Conservation (phyloP, 2,329 filamentous ascomycete genomes). For the Xylaria sp. region DNA sequence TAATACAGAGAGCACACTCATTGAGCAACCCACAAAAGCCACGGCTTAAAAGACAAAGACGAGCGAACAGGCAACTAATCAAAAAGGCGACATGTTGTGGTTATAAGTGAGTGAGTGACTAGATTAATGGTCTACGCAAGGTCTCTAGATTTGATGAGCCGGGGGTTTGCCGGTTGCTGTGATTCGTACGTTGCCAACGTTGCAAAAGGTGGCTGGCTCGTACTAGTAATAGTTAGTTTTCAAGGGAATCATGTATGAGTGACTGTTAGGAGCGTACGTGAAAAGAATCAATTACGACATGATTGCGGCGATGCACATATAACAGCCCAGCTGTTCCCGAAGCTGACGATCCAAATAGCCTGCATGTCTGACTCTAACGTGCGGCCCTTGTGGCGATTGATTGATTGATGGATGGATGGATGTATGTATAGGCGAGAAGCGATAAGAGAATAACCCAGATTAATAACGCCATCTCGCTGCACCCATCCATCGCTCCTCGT, state of each 20-base stretch:
- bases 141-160: slow-evolving; percentile 26
- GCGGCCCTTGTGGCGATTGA: slow-evolving; percentile 9
- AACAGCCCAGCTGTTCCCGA: slow-evolving; percentile 31
- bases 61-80: not conserved
- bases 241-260: slow-evolving; percentile 12
- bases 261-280: slow-evolving; percentile 9
- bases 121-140: slow-evolving; percentile 33
- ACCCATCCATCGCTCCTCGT: slow-evolving; percentile 16
- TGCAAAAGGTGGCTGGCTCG: slow-evolving; percentile 25
- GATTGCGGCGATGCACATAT: slow-evolving; percentile 30
- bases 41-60: not conserved
- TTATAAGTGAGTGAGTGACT: not conserved
- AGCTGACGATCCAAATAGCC: slow-evolving; percentile 28
- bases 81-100: not conserved
- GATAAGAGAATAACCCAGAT: slow-evolving; percentile 16
- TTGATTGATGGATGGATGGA: slow-evolving; percentile 6
- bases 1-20: slow-evolving; percentile 7
- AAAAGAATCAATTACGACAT: slow-evolving; percentile 33
- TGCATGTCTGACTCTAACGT: slow-evolving; percentile 29
- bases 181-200: slow-evolving; percentile 26
- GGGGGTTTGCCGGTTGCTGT: slow-evolving; percentile 23
- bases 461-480: slow-evolving; percentile 25
- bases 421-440: slow-evolving; percentile 18
- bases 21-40: slow-evolving; percentile 4
- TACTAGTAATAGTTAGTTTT: slow-evolving; percentile 3